Conservation (phyloP, 2,329 filamentous ascomycete genomes). For the Colletotrichum incanum region DNA sequence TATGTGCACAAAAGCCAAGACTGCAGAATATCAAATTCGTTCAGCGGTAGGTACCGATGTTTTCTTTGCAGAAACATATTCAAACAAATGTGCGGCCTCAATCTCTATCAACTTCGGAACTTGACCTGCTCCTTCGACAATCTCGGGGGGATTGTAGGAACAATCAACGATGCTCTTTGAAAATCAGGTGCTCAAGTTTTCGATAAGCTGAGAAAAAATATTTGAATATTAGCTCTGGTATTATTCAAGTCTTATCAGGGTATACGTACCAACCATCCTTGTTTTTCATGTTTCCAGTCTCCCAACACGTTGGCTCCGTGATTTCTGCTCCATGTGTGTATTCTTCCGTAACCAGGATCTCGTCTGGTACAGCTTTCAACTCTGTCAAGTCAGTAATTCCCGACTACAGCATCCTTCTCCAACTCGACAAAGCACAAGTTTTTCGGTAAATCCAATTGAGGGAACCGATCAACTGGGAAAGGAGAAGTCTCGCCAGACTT, state of each 20-base stretch:
- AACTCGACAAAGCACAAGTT: constrained; percentile 55
- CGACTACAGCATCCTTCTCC: constrained; percentile 49
- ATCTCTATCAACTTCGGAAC: neutral
- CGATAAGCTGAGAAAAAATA: neutral
- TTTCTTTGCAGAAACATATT: neutral
- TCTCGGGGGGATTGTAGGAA: neutral
- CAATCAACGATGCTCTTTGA: neutral
- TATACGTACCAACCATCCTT: neutral
- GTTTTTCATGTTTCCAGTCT: neutral
- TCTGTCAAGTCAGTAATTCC: neutral
- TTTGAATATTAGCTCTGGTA: neutral
- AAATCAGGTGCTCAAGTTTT: neutral
- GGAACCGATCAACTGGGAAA: constrained; percentile 50
- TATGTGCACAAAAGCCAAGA: neutral
- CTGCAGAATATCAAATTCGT: neutral
- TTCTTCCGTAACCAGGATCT: neutral
- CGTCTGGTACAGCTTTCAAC: neutral
- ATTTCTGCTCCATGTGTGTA: neutral
- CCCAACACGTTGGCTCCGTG: no score
- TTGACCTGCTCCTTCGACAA: neutral
- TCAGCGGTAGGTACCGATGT: neutral
- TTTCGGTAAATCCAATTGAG: constrained; percentile 45
- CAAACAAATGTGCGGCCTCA: neutral
- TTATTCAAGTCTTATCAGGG: rapidly evolving
- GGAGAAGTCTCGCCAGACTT: constrained; percentile 53